phyloP scores from a whole-genome alignment of 768 basidiomycete species.

The Xanthoconium stramineum region DNA sequence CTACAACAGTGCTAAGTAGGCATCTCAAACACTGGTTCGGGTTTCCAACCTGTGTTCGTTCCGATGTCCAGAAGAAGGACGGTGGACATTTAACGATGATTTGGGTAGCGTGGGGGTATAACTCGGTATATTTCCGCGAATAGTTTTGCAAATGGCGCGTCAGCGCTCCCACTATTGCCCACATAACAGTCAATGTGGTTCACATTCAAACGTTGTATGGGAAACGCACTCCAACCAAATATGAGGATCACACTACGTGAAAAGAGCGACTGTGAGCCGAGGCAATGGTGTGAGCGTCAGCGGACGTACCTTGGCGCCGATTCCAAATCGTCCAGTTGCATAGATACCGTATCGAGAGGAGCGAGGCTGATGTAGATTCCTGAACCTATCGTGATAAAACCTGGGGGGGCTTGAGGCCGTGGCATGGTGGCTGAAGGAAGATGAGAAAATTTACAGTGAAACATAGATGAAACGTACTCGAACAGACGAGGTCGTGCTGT shows the following conservation, averaged over 20 bases:
- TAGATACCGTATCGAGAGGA: neutral
- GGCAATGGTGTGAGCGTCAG: neutral
- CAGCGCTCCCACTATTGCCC: constrained; percentile 21
- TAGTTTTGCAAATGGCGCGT: constrained; percentile 27
- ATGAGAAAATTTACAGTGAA: too few relatives aligned
- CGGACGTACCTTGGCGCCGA: constrained; percentile 21
- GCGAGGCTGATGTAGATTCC: neutral
- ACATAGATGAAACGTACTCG: too few relatives aligned
- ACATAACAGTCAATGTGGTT: neutral
- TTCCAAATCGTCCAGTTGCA: constrained; percentile 2
- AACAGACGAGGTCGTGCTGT: too few relatives aligned
- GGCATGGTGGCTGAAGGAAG: neutral
- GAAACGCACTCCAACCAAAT: constrained; percentile 29
- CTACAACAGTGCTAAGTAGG: constrained; percentile 10
- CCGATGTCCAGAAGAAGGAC: constrained; percentile 18
- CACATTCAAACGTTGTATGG: neutral
- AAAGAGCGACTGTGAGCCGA: neutral
- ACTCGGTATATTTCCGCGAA: constrained; percentile 21
- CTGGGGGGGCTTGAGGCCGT: neutral
- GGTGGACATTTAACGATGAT: constrained; percentile 25
- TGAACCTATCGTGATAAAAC: constrained; percentile 1
- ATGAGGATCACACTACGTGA: constrained; percentile 25
- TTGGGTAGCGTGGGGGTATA: constrained; percentile 27
- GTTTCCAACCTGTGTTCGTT: constrained; percentile 11
- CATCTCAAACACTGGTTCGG: neutral